These are phyloP conservation scores for Hypoxylon sp. DNA, from an alignment of 2,329 filamentous ascomycete species.

Conservation along the genomic window DNA sequence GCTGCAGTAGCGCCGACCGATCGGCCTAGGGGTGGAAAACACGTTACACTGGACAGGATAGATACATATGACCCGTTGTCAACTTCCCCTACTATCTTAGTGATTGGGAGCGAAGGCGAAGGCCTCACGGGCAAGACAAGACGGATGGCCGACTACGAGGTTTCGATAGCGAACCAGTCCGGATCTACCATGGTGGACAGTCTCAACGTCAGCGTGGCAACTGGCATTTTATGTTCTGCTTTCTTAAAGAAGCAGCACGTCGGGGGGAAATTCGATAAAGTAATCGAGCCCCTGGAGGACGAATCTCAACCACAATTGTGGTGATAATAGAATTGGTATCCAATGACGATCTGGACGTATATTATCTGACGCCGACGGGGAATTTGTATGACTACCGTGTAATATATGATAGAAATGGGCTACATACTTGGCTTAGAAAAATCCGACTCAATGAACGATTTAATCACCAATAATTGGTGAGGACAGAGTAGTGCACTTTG, in stretches of 20 bases:
- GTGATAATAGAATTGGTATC: slow-evolving; percentile 39
- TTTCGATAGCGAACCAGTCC: slow-evolving; percentile 74
- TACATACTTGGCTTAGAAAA: not conserved
- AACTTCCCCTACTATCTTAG: slow-evolving; percentile 78
- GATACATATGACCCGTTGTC: slow-evolving; percentile 67
- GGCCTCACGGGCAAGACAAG: slow-evolving; percentile 77
- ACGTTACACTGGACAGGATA: slow-evolving; percentile 65
- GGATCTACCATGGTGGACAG: slow-evolving; percentile 80
- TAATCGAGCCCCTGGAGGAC: slow-evolving; percentile 38
- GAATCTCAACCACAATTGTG: slow-evolving; percentile 42
- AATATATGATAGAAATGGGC: slow-evolving; percentile 24
- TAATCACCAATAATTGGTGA: not conserved
- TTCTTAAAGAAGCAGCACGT: slow-evolving; percentile 68
- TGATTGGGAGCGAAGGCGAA: slow-evolving; percentile 86
- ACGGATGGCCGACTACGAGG: slow-evolving; percentile 74
- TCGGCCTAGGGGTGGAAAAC: slow-evolving; percentile 57
- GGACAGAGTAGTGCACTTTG: not conserved
- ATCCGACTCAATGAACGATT: not conserved
- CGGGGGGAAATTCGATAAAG: slow-evolving; percentile 45
- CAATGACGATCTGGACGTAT: slow-evolving; percentile 14
- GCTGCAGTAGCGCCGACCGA: slow-evolving; percentile 74
- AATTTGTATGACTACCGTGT: slow-evolving; percentile 30
- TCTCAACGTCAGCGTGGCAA: slow-evolving; percentile 92
- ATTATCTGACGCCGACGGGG: slow-evolving; percentile 10
- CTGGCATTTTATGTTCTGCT: slow-evolving; percentile 79